phyloP scores from a whole-genome alignment of 495 filamentous ascomycete genomes.

The Xylaria sp. region DNA sequence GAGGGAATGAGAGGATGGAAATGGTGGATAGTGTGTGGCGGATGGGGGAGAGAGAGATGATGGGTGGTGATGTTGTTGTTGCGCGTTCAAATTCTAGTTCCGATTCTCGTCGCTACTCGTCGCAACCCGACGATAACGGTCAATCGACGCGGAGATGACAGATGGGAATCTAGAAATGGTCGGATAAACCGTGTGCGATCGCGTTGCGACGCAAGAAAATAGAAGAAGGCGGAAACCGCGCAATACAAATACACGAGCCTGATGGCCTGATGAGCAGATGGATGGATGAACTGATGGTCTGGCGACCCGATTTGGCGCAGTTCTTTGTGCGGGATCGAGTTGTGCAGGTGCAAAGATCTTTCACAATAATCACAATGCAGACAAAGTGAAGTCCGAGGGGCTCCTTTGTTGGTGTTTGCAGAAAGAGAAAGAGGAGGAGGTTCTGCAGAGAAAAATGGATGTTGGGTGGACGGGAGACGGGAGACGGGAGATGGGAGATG shows the following conservation, averaged over 20 bases:
- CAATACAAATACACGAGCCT: slow-evolving; percentile 25
- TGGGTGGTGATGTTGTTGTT: background rate
- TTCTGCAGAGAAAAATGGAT: slow-evolving; percentile 7
- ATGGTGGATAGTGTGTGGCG: too few relatives aligned
- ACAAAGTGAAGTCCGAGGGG: background rate
- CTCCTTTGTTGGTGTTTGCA: slow-evolving; percentile 15
- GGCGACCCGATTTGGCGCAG: background rate
- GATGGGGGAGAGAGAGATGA: too few relatives aligned
- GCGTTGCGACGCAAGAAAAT: background rate
- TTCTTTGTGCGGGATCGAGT: background rate
- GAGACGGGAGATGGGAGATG: slow-evolving; percentile 17
- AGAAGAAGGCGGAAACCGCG: background rate
- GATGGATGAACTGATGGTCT: slow-evolving; percentile 7
- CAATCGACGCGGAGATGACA: background rate
- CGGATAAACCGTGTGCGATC: background rate
- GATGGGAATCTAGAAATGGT: background rate
- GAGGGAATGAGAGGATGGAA: background rate
- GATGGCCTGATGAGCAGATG: slow-evolving; percentile 15
- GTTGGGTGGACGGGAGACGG: background rate
- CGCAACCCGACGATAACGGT: background rate
- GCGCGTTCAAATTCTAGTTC: background rate
- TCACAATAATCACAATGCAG: background rate
- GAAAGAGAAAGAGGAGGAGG: background rate
- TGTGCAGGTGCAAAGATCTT: background rate
- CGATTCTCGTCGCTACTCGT: slow-evolving; percentile 11